Evolutionary conservation across 73 alveolate species (phyloP).

Genomic region (Diophrys appendiculata): DNA sequence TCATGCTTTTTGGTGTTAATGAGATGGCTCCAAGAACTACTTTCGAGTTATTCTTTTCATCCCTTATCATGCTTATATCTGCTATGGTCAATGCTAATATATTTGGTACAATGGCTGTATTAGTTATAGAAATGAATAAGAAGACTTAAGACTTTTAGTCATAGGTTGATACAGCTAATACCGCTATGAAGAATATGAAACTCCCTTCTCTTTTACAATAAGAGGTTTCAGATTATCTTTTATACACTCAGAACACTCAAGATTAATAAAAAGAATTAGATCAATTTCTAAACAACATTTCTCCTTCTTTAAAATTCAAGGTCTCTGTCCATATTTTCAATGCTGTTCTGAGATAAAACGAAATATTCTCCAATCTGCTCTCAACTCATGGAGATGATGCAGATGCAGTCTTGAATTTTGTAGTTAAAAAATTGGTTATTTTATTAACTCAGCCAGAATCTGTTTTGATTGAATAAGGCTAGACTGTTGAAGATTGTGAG

Average conservation of each 20-base stretch:
- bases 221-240: conserved; percentile 19
- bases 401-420: conserved; percentile 7
- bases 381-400: background rate
- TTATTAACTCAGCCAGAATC: conserved; percentile 53
- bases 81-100: conserved; percentile 53
- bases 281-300: conserved; percentile 18
- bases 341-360: conserved; percentile 26
- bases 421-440: conserved; percentile 32
- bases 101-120: conserved; percentile 58
- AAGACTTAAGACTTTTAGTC: conserved; percentile 29
- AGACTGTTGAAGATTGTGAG: conserved; percentile 9
- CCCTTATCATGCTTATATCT: conserved; percentile 38
- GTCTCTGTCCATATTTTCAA: conserved; percentile 38
- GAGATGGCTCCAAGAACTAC: conserved; percentile 48
- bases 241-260: conserved; percentile 26
- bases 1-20: conserved; percentile 30
- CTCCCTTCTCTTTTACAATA: conserved; percentile 26
- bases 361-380: conserved; percentile 9
- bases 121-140: conserved; percentile 32
- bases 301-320: conserved; percentile 36
- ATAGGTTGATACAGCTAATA: conserved; percentile 55
- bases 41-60: conserved; percentile 1
- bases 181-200: conserved; percentile 57
- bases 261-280: conserved; percentile 45
- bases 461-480: conserved; percentile 42